Base-by-base conservation (phyloP, 192 early-diverging fungal genomes). In the Umbelopsis isabellina region DNA sequence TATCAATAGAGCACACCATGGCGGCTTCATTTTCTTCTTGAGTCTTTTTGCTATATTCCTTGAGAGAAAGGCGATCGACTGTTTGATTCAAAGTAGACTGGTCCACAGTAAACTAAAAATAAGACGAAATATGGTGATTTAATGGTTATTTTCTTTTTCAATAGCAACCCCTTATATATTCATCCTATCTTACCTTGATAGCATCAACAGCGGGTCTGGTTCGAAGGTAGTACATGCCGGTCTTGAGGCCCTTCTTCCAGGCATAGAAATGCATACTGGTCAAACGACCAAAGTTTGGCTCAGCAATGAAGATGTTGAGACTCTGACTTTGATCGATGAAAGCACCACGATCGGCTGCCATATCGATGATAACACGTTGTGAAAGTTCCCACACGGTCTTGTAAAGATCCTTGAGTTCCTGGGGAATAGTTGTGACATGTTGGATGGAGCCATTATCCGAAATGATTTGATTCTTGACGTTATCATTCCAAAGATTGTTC, bases 251-350 rank as follows among this genome's bases (percentile, higher is more conserved):
- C 82, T 92, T 91, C 84, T 94, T 93, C 96, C 97, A 98, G 15
- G 93, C 97, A 79, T 98, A 97, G 74, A 99, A 98, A 81, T 98
- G 95, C 97, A 99, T 99, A 44, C 85, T 88, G 8, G 97, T 96
- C 70, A 99, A 84, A 80, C 95, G 96, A 77, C 92, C 93, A 82
- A 91, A 97, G 79, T 92, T 96, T 11, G 95, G 88, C 55, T 94
- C 93, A n/a, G 91, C 94, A 79, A 98, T 86, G 81, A 95, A 94
- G 68, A 99, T 93, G 79, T 99, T 99, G 37, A 99, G 85, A 72
- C 90, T 92, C 77, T 99, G 97, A 48, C 90, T 92, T 77, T 99
- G 97, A 81, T 99, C 96, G 78, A 99, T 97, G 77, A 91, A 99
- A 13, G 95, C 95, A 37, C 95, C 97, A 72, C 96, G 95, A 80